Evolutionary conservation across 192 early-diverging fungal genomes (phyloP), one percentile per base, ranked within the genome.

Genomic region (Gonapodya sp.): DNA sequence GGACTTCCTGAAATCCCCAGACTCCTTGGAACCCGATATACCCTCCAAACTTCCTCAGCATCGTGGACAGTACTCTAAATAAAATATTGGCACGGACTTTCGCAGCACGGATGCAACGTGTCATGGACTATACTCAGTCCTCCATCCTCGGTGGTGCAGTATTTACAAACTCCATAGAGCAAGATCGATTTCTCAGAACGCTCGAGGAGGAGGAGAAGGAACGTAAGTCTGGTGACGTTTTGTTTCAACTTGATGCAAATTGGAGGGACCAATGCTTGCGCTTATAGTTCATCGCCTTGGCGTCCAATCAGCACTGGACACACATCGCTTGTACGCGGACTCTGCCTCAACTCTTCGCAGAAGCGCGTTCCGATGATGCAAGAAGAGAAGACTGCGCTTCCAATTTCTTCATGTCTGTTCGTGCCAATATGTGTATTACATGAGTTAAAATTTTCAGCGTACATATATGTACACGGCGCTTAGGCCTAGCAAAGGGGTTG

Each of bases 51-150:
- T 24, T 64, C 24, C 46, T 34, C 75, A 77, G 75, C 75, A 8
- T 77, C 8, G 31, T 32, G 18, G 75, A 77, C 30, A 16, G 75
- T 33, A 77, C 30, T 33, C 75, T 77, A 16, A 77, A 34, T 33
- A 77, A 77, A 34, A 8, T 77, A 16, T 33, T 77, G 18, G 75
- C 34, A 16, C 8, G 2, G 30, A 32, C 75, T 8, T 77, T 77
- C 75, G 31, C 75, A 16, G 8, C 2, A 8, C 75, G 75, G 30
- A 34, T 34, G 30, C 75, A 77, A 33, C 75, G 18, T 33, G 34
- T 77, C 75, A 77, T 77, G 75, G 75, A 77, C 75, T 77, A 77
- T 33, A 77, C 75, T 33, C 75, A 77, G 75, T 77, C 75, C 8
- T 34, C 30, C 2, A 34, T 77, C 8, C 34, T 32, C 8, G 75